A percentile compares a stretch with the other conserved stretches of the same genome.
phyloP scores from a whole-genome alignment of 2,329 filamentous ascomycete species.

The Conoideocrella luteorostrata region DNA sequence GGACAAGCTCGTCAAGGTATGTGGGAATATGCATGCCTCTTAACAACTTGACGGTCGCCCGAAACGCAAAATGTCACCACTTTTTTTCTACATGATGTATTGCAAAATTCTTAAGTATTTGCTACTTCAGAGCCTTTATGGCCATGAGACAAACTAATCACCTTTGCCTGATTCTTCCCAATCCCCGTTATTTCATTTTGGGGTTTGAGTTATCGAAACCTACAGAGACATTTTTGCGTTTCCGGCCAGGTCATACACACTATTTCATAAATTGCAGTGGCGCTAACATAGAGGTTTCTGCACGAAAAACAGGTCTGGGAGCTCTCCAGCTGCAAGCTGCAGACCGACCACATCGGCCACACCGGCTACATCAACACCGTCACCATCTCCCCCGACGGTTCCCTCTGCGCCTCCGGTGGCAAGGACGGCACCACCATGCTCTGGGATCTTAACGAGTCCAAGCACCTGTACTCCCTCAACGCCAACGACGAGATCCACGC shows the following conservation, averaged over 20 bases:
- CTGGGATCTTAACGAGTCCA: constrained; percentile 99
- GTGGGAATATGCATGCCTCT: no score
- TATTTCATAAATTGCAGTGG: not conserved
- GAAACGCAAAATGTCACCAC: constrained; percentile 5
- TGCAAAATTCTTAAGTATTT: constrained; percentile 90
- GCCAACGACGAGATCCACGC: constrained; percentile 99
- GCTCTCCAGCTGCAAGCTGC: constrained; percentile 97
- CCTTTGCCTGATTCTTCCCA: constrained; percentile 73
- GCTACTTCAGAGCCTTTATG: constrained; percentile 98
- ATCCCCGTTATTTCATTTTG: no score
- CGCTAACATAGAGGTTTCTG: constrained; percentile 8
- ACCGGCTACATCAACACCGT: constrained; percentile 99
- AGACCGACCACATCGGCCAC: constrained; percentile 99
- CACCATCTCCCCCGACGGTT: constrained; percentile 99
- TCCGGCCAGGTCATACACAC: not conserved
- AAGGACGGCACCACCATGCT: constrained; percentile 99
- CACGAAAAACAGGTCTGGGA: constrained; percentile 88
- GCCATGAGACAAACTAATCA: constrained; percentile 97
- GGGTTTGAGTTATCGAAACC: no score
- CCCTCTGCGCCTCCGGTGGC: constrained; percentile 96
- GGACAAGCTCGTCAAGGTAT: constrained; percentile 99
- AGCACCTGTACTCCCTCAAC: constrained; percentile 99
- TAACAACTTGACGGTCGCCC: not conserved
- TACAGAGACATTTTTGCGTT: no score
- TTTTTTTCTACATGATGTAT: constrained; percentile 69